Conservation (phyloP, 352 stramenopile genomes). For the Globisporangium takayamanum region DNA sequence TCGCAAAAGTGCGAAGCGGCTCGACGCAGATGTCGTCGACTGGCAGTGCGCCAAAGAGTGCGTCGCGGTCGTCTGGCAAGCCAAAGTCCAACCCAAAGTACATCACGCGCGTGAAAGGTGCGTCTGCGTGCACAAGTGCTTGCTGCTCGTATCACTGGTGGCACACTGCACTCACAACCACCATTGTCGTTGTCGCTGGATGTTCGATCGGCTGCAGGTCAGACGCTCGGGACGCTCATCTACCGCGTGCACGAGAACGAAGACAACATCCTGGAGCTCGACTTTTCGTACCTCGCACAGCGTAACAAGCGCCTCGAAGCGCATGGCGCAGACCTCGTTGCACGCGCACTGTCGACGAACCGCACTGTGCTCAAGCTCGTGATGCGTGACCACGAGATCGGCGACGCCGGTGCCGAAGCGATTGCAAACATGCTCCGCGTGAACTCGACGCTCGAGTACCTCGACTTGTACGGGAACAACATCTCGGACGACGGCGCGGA, state of each 20-base stretch:
- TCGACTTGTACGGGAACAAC: conserved; percentile 64
- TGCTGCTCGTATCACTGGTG: not conserved
- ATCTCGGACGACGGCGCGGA: conserved; percentile 59
- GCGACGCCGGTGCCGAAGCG: conserved; percentile 48
- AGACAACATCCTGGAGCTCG: conserved; percentile 53
- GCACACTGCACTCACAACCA: not conserved
- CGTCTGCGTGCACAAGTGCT: not conserved
- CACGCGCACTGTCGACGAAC: conserved; percentile 57
- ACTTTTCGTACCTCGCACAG: conserved; percentile 56
- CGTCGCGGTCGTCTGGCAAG: conserved; percentile 8
- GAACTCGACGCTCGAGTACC: conserved; percentile 59
- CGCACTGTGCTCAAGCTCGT: conserved; percentile 53
- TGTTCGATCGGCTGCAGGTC: conserved; percentile 18
- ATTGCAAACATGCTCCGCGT: conserved; percentile 66
- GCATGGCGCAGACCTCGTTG: conserved; percentile 50
- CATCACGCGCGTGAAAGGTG: conserved; percentile 19
- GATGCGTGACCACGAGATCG: conserved; percentile 64
- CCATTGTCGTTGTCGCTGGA: conserved; percentile 3
- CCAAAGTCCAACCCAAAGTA: conserved; percentile 14
- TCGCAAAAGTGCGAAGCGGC: conserved; percentile 7
- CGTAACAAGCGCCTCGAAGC: conserved; percentile 49
- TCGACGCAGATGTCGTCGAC: conserved; percentile 10
- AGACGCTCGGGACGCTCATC: conserved; percentile 49
- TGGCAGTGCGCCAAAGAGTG: conserved; percentile 1
- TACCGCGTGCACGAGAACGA: conserved; percentile 53